Base-by-base conservation (phyloP, 176 grass and related monocot genomes). In the Alloteropsis semialata region DNA sequence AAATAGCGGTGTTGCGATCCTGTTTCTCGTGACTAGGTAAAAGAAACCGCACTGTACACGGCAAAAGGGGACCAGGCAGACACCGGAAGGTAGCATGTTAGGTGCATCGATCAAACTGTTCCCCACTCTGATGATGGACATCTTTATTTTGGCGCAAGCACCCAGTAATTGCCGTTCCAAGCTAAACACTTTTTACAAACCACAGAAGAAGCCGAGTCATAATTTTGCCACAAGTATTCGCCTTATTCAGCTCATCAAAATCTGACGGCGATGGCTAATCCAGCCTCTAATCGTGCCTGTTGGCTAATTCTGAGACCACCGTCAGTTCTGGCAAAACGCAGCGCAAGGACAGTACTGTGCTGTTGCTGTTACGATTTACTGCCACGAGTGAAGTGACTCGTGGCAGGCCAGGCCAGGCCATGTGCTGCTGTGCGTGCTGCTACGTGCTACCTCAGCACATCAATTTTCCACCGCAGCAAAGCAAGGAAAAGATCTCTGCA, bases 401-500 rank as follows among this genome's bases (percentile, higher is more conserved):
- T 67, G 77, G 36, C 88, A 65, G 48, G 17, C 5, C 42, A 15
- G 4, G 82, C n/a, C n/a, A n/a, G n/a, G n/a, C n/a, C 56, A 45
- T 22, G 30, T n/a, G 34, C 69, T 48, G 14, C 28, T 33, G 60
- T 33, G 16, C 39, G 16, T 22, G 34, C 69, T 48, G 14, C 27
- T 33, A 5, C 34, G 60, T 32, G 16, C 41, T 16, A 70, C 46
- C 16, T 37, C 75, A 34, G 8, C 48, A 32, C 60, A 77, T 77
- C 72, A 78, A 19, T 81, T 80, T 51, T 61, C 34, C 65, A 63
- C 43, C 2, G 57, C 57, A 78, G 25, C 21, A 17, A 14, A 81
- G 77, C 69, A 85, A 43, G 77, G 36, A 81, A 86, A 85, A 77
- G 72, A 90, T 86, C 65, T 30, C 45, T 25, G 80, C 82, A 25